A percentile compares a stretch with the other conserved stretches of the same genome.
Evolutionary conservation across 768 basidiomycete species (phyloP).

Genomic region (Sutorius australiensis): DNA sequence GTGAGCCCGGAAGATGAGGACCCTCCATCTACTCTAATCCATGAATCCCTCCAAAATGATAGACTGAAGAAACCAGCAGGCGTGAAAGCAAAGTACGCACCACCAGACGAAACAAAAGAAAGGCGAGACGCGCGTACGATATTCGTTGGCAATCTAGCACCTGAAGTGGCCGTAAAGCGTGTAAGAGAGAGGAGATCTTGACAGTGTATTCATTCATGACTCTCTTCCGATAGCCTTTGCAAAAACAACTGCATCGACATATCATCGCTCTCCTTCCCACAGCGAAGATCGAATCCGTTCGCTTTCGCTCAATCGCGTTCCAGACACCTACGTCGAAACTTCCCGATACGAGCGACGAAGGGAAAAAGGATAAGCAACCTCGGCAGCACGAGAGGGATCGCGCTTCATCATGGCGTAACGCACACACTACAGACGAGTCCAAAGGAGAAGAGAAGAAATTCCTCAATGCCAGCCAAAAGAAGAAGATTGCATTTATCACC

Average conservation of each 20-base stretch:
- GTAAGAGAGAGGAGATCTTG: slow-evolving; percentile 40
- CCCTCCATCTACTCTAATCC: slow-evolving; percentile 44
- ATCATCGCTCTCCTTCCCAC: slow-evolving; percentile 66
- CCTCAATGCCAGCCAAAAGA: slow-evolving; percentile 82
- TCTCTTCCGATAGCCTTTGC: slow-evolving; percentile 49
- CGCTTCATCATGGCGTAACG: slow-evolving; percentile 53
- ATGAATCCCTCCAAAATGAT: slow-evolving; percentile 50
- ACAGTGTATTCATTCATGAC: background rate
- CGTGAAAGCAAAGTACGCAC: slow-evolving; percentile 47
- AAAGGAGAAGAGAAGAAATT: slow-evolving; percentile 56
- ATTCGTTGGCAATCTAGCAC: slow-evolving; percentile 86
- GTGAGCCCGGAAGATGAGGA: slow-evolving; percentile 34
- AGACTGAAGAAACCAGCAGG: slow-evolving; percentile 25
- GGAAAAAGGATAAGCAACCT: slow-evolving; percentile 28
- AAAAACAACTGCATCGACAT: slow-evolving; percentile 75
- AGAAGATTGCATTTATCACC: slow-evolving; percentile 92
- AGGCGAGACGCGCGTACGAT: slow-evolving; percentile 79
- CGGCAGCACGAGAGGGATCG: slow-evolving; percentile 56
- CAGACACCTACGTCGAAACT: slow-evolving; percentile 71
- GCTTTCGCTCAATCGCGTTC: slow-evolving; percentile 93
- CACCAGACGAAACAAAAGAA: slow-evolving; percentile 66
- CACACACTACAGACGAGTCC: slow-evolving; percentile 41
- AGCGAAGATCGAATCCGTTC: slow-evolving; percentile 85
- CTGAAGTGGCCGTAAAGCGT: slow-evolving; percentile 71
- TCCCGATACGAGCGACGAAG: slow-evolving; percentile 36